These are phyloP conservation scores for Colletotrichum acutatum DNA, from an alignment of 2,329 filamentous ascomycete species.

Conservation along the genomic window DNA sequence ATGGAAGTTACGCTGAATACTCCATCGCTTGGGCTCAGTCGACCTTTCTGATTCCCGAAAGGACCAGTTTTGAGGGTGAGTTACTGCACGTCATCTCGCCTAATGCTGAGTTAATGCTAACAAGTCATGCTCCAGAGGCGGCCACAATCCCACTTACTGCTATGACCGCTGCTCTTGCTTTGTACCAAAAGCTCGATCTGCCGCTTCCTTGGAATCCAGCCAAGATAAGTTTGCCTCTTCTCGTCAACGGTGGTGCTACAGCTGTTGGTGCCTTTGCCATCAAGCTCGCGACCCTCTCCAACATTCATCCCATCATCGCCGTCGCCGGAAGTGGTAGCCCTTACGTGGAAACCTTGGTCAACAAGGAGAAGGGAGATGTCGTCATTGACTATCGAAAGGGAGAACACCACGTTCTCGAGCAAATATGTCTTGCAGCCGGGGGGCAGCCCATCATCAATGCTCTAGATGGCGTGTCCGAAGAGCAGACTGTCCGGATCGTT, in stretches of 20 bases:
- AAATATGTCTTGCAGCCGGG: neutral
- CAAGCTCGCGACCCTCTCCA: constrained; percentile 61
- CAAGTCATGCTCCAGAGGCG: constrained; percentile 39
- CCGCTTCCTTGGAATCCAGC: constrained; percentile 60
- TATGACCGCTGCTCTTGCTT: constrained; percentile 55
- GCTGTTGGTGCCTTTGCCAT: constrained; percentile 68
- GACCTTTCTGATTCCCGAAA: constrained; percentile 49
- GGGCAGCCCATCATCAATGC: neutral
- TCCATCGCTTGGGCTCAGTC: constrained; percentile 51
- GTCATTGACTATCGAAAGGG: constrained; percentile 39
- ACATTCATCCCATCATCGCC: constrained; percentile 69
- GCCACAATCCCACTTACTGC: constrained; percentile 52
- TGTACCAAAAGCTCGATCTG: constrained; percentile 58
- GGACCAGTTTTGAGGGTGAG: constrained; percentile 38
- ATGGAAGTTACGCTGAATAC: constrained; percentile 57
- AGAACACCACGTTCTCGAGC: neutral
- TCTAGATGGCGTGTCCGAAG: neutral
- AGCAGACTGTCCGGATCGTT: neutral
- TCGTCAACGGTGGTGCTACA: constrained; percentile 63
- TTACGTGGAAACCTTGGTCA: constrained; percentile 32
- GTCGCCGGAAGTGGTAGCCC: constrained; percentile 57
- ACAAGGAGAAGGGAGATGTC: constrained; percentile 35
- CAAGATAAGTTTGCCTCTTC: constrained; percentile 32
- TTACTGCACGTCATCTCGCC: neutral
- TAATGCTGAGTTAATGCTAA: too few species aligned